phyloP scores from a whole-genome alignment of 208 protist species.

The Crithidia brevicula region DNA sequence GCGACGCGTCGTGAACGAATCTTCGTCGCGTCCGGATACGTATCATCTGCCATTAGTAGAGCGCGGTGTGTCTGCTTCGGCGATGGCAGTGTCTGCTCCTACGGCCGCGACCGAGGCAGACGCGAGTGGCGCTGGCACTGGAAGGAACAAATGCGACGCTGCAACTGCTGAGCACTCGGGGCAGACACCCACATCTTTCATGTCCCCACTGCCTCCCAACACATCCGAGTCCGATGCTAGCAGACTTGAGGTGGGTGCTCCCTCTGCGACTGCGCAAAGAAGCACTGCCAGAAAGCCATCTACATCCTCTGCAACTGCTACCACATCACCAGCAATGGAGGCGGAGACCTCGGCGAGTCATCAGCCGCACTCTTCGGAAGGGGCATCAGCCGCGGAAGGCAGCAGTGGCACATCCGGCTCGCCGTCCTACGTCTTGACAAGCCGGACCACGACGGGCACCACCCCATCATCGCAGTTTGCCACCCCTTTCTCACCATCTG shows the following conservation, averaged over 20 bases:
- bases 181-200: constrained; percentile 1
- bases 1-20: constrained; percentile 12
- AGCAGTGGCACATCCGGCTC: not conserved
- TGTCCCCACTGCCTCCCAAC: constrained; percentile 6
- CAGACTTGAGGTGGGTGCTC: too few species aligned
- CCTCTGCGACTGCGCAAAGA: too few species aligned
- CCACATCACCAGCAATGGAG: too few species aligned
- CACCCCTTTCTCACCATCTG: not conserved
- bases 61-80: not conserved
- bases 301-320: too few species aligned
- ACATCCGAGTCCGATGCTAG: not conserved
- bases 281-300: too few species aligned
- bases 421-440: not conserved
- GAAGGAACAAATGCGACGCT: not conserved
- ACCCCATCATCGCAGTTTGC: constrained; percentile 11
- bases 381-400: not conserved
- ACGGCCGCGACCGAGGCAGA: not conserved
- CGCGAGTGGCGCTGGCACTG: too few species aligned
- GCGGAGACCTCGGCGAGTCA: not conserved
- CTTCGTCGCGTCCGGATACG: constrained; percentile 8
- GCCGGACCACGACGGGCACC: constrained; percentile 5
- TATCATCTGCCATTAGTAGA: constrained; percentile 19
- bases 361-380: too few species aligned
- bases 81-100: not conserved
- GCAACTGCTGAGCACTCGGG: not conserved